phyloP scores from a whole-genome alignment of 768 basidiomycete species.

The Rhodocollybia butyracea region DNA sequence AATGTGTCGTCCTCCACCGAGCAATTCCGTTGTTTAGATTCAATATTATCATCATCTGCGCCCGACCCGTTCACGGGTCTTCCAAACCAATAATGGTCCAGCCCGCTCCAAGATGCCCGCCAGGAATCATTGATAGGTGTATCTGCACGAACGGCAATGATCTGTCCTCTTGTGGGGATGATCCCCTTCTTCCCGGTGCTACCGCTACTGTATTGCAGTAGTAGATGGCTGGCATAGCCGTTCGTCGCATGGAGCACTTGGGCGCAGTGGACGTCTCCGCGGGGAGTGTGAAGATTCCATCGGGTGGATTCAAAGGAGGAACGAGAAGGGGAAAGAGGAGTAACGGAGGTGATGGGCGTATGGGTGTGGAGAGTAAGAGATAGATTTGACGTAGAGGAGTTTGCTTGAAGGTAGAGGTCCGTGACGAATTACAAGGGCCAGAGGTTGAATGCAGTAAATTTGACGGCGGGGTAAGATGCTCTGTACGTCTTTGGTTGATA shows the following conservation, averaged over 20 bases:
- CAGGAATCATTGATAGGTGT: conserved; percentile 37
- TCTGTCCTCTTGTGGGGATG: conserved; percentile 51
- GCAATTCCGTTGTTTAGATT: conserved; percentile 28
- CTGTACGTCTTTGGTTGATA: conserved; percentile 25
- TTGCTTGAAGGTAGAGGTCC: conserved; percentile 48
- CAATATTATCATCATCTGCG: conserved; percentile 13
- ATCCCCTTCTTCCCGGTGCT: conserved; percentile 41
- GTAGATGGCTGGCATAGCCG: conserved; percentile 54
- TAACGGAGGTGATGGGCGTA: conserved; percentile 61
- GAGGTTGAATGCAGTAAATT: conserved; percentile 56
- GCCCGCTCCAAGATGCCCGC: conserved; percentile 45
- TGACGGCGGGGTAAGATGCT: conserved; percentile 50
- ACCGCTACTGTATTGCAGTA: conserved; percentile 48
- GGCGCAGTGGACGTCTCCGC: conserved; percentile 43
- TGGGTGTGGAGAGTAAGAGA: conserved; percentile 64
- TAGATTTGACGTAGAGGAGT: conserved; percentile 23
- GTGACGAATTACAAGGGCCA: conserved; percentile 83
- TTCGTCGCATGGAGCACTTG: conserved; percentile 66
- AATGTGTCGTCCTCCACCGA: conserved; percentile 65
- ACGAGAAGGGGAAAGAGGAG: conserved; percentile 17
- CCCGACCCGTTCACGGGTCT: conserved; percentile 39
- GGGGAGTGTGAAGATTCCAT: conserved; percentile 44
- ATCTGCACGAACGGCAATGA: conserved; percentile 38
- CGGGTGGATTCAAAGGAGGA: no score
- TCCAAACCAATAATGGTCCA: conserved; percentile 79